These are phyloP conservation scores for Coemansia sp. DNA, from an alignment of 192 early-diverging fungal genomes.

Conservation along the genomic window DNA sequence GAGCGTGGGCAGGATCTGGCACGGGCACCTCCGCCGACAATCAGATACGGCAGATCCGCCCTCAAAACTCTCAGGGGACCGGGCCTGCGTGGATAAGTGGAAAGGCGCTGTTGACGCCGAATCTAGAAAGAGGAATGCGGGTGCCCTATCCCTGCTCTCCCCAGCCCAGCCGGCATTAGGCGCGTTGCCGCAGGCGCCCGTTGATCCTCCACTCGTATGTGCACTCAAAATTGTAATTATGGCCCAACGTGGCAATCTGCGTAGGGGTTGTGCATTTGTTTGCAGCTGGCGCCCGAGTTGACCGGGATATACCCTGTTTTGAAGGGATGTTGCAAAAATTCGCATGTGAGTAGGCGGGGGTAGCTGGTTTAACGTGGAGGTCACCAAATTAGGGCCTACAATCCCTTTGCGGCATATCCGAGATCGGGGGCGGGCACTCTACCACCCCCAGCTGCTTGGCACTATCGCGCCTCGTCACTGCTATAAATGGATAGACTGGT, in stretches of 20 bases:
- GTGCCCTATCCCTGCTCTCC: background rate
- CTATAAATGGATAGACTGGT: constrained; percentile 1
- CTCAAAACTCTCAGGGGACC: constrained; percentile 5
- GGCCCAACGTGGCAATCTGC: background rate
- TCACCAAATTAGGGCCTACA: background rate
- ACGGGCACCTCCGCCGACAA: background rate
- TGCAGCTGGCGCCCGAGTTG: background rate
- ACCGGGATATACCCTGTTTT: background rate
- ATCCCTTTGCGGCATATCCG: constrained; percentile 1
- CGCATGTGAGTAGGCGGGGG: background rate
- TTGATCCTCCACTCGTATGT: background rate
- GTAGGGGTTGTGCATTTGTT: background rate
- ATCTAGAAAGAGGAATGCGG: background rate
- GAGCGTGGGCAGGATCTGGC: background rate
- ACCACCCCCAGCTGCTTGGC: background rate
- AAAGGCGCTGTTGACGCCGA: background rate
- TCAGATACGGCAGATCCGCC: background rate
- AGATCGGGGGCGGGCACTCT: constrained; percentile 4
- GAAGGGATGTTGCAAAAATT: constrained; percentile 1
- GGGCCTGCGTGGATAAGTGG: background rate
- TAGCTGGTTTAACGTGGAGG: background rate
- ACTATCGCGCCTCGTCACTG: background rate
- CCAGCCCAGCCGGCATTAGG: background rate
- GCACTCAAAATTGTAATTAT: background rate
- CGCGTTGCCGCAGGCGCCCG: background rate